phyloP scores from a whole-genome alignment of 371 early-diverging fungal species.

The Apophysomyces trapeziformis region DNA sequence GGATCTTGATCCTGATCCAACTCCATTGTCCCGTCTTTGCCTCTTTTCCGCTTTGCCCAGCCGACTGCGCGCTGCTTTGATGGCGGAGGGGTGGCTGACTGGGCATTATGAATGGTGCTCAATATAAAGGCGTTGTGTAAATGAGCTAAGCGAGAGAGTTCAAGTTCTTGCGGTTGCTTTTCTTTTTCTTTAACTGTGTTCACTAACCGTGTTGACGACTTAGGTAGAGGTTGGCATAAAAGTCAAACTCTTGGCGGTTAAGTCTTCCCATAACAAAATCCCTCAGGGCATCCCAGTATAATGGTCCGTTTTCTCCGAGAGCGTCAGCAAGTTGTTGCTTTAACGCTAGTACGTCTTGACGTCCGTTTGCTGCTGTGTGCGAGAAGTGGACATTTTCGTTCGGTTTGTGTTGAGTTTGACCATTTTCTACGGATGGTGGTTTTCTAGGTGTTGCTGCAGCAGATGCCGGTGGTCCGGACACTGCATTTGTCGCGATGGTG shows the following conservation, averaged over 20 bases:
- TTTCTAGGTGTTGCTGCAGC: constrained; percentile 11
- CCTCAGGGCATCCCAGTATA: constrained; percentile 78
- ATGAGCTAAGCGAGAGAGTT: constrained; percentile 48
- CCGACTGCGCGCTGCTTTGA: constrained; percentile 65
- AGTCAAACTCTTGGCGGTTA: constrained; percentile 80
- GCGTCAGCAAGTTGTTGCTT: constrained; percentile 82
- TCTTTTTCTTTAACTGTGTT: background rate
- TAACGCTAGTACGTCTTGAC: constrained; percentile 72
- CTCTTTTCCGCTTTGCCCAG: constrained; percentile 67
- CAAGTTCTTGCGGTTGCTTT: constrained; percentile 4
- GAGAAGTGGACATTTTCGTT: constrained; percentile 23
- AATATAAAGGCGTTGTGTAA: constrained; percentile 84
- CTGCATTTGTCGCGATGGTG: constrained; percentile 10
- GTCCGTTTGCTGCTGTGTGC: constrained; percentile 48
- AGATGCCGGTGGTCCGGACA: constrained; percentile 4
- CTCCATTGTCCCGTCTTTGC: constrained; percentile 50
- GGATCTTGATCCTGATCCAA: constrained; percentile 54
- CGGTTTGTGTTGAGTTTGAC: constrained; percentile 5
- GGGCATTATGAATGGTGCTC: constrained; percentile 80
- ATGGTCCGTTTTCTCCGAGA: constrained; percentile 77
- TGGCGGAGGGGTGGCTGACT: constrained; percentile 72
- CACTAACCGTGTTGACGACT: constrained; percentile 63
- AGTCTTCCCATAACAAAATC: constrained; percentile 81
- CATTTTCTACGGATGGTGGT: background rate
- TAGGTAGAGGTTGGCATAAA: constrained; percentile 73